Evolutionary conservation across 768 basidiomycete species (phyloP), one percentile per base, ranked within the genome.

Genomic region (Crepidotus variabilis): DNA sequence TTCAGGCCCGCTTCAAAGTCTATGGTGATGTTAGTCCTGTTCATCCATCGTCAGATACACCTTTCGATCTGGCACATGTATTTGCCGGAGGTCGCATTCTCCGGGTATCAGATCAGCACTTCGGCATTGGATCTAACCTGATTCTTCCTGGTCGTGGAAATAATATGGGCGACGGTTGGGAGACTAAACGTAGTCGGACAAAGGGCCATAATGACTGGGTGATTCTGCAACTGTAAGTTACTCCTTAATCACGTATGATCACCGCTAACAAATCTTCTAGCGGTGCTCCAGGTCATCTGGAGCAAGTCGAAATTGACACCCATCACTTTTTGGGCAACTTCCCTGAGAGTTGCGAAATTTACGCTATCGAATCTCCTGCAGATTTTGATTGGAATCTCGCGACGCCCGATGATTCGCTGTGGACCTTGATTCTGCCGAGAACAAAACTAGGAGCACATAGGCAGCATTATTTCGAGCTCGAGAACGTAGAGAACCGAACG

Each of bases 91-190:
- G 92, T 21, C 81, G 84, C 1, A 90, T 95, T 51, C 85, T 93
- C 35, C 83, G 78, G 52, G 87, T 86, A 20, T 96, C 93, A 45
- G 93, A 99, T 72, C 94, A 98, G 67, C 96, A 99, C 73, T 99
- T 91, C 63, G 95, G 94, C 20, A 82, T 90, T 9, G 96, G 94
- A 2, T 82, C 87, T 2, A 98, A 99, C 69, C 74, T 99, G 58
- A 84, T 98, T 48, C 76, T 97, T 36, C 95, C 96, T 1, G 96
- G 96, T 24, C 74, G 95, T 70, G 96, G 92, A 23, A 87, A 86
- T 67, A 88, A 96, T 64, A 99, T 99, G 94, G 86, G 94, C 4
- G 95, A 97, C 66, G 97, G 97, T 3, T 99, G 97, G 97, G 97
- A 99, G 73, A 98, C 96, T 2, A 93, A 90, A 68, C 80, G 97